Evolutionary conservation across 2,329 filamentous ascomycete genomes (phyloP), one percentile per base, ranked within the genome.

Genomic region (Pseudogymnoascus sp.): DNA sequence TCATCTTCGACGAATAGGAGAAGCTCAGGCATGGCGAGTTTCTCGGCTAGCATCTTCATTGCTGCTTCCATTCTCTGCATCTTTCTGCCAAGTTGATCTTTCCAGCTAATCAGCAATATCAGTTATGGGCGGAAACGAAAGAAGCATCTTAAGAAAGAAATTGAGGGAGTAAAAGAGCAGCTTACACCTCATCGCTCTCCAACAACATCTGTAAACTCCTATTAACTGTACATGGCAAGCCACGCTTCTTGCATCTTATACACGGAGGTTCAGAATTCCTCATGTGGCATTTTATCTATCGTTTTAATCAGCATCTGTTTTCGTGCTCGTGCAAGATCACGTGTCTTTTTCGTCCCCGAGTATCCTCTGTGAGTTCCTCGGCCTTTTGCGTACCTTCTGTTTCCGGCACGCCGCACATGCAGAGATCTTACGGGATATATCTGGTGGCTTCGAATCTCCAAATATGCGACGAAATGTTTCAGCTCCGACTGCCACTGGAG

Each of bases 271-370:
- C 69, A 5, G 70, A 69, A 60, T 73, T 71, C 58, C 66, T 64
- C 74, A 77, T 77, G 61, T 75, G 71, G 62, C 76, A 78, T 72
- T 76, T 77, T 58, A 76, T 72, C 71, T 72, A 36, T 52, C 33
- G 18, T 4, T 58, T 18, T n/a, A 42, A 27, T 31, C 15, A 33
- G 15, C 29, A 60, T 59, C 35, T 59, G 60, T 5, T 60, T 58
- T 25, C 6, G 45, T n/a, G 31, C 3, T 8, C 15, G 35, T n/a
- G 35, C 35, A 2, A 37, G 35, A 13, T 37, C 35, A 37, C 35
- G 35, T 37, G 12, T 37, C 3, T 37, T n/a, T 37, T 5, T 37
- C n/a, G 13, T 13, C n/a, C 35, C 12, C 35, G 35, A 37, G 35
- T 37, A 37, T 13, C 13, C 35, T 37, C 35, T 37, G 35, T 6